Evolutionary conservation across 2,329 filamentous ascomycete species (phyloP).

Genomic region (Stachybotrys echinatus): DNA sequence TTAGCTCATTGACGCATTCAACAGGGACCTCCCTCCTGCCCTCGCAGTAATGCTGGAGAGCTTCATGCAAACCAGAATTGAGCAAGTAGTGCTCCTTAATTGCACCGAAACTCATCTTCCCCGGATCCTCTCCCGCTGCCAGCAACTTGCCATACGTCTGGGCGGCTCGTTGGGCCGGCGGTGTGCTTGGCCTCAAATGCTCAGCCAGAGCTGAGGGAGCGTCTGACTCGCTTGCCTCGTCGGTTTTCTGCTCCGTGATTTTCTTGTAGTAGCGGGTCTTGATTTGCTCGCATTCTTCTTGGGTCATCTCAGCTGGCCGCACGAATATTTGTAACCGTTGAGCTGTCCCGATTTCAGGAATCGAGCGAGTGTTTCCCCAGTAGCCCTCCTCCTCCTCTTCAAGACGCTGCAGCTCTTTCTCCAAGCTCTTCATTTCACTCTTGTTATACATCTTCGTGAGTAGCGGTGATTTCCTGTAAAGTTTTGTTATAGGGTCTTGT

Average conservation of each 20-base stretch:
- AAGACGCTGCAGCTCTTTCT: not conserved
- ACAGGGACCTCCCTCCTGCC: constrained; percentile 4
- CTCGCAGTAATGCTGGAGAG: constrained; percentile 8
- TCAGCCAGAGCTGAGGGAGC: constrained; percentile 2
- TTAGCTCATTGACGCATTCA: constrained; percentile 7
- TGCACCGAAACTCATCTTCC: constrained; percentile 3
- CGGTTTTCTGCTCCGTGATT: not conserved
- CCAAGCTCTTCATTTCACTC: not conserved
- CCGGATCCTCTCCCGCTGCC: constrained; percentile 3
- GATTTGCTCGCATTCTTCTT: not conserved
- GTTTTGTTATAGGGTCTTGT: no score
- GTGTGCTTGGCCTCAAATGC: constrained; percentile 10
- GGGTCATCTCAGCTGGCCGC: not conserved
- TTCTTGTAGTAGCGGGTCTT: not conserved
- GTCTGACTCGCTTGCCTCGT: not conserved
- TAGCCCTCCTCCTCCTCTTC: not conserved
- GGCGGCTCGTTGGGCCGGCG: constrained; percentile 6
- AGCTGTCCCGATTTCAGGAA: not conserved
- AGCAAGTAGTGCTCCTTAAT: constrained; percentile 5
- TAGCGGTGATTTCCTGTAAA: no score
- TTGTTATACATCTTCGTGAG: no score
- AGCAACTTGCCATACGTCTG: constrained; percentile 6
- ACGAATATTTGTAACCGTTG: not conserved
- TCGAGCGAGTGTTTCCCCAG: not conserved
- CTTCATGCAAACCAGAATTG: constrained; percentile 6